These are phyloP conservation scores for Collybiopsis luxurians DNA, from an alignment of 768 basidiomycete species.

Conservation along the genomic window DNA sequence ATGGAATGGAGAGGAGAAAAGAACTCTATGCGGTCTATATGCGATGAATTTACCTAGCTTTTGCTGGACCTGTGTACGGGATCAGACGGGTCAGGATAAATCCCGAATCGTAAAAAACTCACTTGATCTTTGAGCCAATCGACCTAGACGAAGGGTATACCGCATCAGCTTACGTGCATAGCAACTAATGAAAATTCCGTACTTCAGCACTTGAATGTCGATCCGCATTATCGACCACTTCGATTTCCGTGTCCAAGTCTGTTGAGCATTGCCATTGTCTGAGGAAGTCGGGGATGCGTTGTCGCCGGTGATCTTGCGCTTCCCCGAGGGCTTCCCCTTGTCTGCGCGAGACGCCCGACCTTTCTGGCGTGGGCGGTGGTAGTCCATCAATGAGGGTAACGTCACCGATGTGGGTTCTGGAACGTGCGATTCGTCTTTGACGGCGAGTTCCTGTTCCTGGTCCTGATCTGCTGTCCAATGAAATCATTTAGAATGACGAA, in stretches of 20 bases:
- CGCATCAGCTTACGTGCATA: not conserved
- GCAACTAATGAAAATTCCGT: not conserved
- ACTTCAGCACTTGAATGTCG: constrained; percentile 2
- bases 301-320: not conserved
- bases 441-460: not conserved
- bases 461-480: not conserved
- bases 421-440: not conserved
- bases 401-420: not conserved
- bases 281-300: not conserved
- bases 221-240: constrained; percentile 2
- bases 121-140: not conserved
- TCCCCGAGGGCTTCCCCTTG: not conserved
- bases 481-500: not conserved
- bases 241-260: not conserved
- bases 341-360: not conserved
- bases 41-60: too few species aligned
- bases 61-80: too few species aligned
- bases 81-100: too few species aligned
- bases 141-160: not conserved
- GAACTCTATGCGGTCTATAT: too few species aligned
- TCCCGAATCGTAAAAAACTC: not conserved
- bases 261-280: not conserved
- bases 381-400: not conserved
- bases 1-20: too few species aligned
- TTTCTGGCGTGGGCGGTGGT: not conserved